phyloP scores from a whole-genome alignment of 805 yeast species.

The Starmera caribaea region DNA sequence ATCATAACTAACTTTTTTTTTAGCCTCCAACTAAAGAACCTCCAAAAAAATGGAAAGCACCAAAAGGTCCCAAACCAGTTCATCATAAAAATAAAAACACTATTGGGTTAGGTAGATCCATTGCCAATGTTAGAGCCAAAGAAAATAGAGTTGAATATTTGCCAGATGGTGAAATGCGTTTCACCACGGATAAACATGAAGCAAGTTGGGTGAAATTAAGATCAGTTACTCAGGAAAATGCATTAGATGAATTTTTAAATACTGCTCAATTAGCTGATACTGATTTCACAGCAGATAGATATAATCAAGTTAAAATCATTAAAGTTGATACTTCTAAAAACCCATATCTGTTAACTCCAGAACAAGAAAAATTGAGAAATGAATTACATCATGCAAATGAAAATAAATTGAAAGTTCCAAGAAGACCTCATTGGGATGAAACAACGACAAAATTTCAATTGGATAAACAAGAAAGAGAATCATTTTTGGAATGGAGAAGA shows the following conservation, averaged over 20 bases:
- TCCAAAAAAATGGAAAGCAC: constrained; percentile 74
- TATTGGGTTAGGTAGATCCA: constrained; percentile 79
- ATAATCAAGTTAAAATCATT: constrained; percentile 75
- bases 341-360: constrained; percentile 54
- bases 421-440: constrained; percentile 83
- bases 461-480: constrained; percentile 79
- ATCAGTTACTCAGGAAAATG: constrained; percentile 90
- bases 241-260: constrained; percentile 87
- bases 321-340: constrained; percentile 50
- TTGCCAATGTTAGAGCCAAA: constrained; percentile 60
- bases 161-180: constrained; percentile 85
- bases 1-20: background rate
- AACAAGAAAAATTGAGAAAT: constrained; percentile 53
- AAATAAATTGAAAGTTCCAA: constrained; percentile 72
- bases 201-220: constrained; percentile 85
- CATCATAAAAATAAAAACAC: constrained; percentile 75
- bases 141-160: constrained; percentile 62
- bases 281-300: constrained; percentile 89
- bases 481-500: constrained; percentile 93
- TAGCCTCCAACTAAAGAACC: constrained; percentile 34
- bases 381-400: constrained; percentile 60
- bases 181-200: constrained; percentile 76
- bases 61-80: constrained; percentile 88
- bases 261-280: constrained; percentile 96
- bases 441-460: constrained; percentile 65